phyloP scores from a whole-genome alignment of 208 protist genomes.

The Chromosphaera perkinsii region DNA sequence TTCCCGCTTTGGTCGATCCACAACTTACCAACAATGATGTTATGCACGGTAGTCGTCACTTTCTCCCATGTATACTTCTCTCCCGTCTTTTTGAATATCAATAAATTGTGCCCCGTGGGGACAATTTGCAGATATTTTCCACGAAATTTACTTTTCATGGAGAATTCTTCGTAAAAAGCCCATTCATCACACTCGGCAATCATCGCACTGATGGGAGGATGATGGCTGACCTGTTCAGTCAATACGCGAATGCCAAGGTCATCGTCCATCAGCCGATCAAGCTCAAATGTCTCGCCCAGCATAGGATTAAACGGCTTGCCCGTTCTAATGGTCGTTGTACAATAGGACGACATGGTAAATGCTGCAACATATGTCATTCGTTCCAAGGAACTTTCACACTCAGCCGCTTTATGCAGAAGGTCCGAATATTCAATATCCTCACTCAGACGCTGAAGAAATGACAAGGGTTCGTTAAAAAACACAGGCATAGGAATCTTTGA shows the following conservation, averaged over 20 bases:
- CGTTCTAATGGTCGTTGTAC: slow-evolving; percentile 16
- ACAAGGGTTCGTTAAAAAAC: slow-evolving; percentile 40
- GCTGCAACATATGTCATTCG: slow-evolving; percentile 30
- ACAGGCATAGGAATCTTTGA: slow-evolving; percentile 45
- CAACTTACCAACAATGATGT: slow-evolving; percentile 44
- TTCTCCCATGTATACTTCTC: slow-evolving; percentile 39
- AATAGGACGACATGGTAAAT: slow-evolving; percentile 28
- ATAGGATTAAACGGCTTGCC: slow-evolving; percentile 43
- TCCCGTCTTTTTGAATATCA: slow-evolving; percentile 31
- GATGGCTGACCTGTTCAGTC: slow-evolving; percentile 30
- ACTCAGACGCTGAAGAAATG: slow-evolving; percentile 37
- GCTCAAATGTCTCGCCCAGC: slow-evolving; percentile 40
- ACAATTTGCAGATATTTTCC: slow-evolving; percentile 38
- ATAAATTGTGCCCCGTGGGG: slow-evolving; percentile 9
- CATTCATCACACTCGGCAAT: slow-evolving; percentile 26
- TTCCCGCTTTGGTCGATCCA: slow-evolving; percentile 39
- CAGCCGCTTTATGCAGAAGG: slow-evolving; percentile 21
- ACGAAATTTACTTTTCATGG: slow-evolving; percentile 39
- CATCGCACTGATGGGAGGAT: slow-evolving; percentile 39
- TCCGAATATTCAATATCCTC: slow-evolving; percentile 43
- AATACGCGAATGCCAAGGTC: neutral
- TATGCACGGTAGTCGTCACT: slow-evolving; percentile 36
- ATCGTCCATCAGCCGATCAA: slow-evolving; percentile 21
- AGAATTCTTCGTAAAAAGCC: slow-evolving; percentile 32
- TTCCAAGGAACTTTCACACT: neutral